These are phyloP conservation scores for Colletotrichum sp. DNA, from an alignment of 2,329 filamentous ascomycete species.

Conservation along the genomic window DNA sequence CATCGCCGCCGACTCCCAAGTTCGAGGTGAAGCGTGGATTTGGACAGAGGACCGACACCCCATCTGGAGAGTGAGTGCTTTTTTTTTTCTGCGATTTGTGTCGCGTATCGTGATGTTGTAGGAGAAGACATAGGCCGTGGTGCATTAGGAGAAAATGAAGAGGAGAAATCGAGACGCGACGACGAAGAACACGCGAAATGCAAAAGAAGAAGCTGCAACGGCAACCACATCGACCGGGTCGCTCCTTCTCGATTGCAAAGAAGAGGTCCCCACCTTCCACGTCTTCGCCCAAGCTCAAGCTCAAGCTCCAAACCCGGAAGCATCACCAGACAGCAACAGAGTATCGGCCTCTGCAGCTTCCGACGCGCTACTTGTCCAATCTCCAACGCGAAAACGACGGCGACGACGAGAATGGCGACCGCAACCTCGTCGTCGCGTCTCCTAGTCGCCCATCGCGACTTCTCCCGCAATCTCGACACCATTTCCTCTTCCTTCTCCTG, in stretches of 20 bases:
- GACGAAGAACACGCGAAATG: neutral
- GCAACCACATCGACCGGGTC: neutral
- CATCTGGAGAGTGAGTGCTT: neutral
- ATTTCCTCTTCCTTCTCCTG: neutral
- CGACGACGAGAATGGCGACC: neutral
- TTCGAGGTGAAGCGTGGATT: neutral
- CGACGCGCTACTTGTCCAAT: neutral
- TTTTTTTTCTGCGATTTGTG: neutral
- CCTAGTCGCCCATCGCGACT: neutral
- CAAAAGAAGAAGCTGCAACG: neutral
- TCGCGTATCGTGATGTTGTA: neutral
- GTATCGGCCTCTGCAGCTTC: neutral
- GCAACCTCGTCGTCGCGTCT: conserved; percentile 1
- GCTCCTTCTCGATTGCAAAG: neutral
- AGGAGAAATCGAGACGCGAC: neutral
- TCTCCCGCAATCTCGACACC: neutral
- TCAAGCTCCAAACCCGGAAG: neutral
- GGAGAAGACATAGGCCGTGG: no score
- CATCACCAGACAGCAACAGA: neutral
- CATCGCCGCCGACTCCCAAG: neutral
- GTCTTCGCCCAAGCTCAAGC: neutral
- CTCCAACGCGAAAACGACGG: neutral
- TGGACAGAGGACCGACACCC: neutral
- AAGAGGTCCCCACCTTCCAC: neutral
- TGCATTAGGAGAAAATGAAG: no score